These are phyloP conservation scores for Boechera divaricarpa DNA, from an alignment of 345 rosid genomes.

Conservation along the genomic window DNA sequence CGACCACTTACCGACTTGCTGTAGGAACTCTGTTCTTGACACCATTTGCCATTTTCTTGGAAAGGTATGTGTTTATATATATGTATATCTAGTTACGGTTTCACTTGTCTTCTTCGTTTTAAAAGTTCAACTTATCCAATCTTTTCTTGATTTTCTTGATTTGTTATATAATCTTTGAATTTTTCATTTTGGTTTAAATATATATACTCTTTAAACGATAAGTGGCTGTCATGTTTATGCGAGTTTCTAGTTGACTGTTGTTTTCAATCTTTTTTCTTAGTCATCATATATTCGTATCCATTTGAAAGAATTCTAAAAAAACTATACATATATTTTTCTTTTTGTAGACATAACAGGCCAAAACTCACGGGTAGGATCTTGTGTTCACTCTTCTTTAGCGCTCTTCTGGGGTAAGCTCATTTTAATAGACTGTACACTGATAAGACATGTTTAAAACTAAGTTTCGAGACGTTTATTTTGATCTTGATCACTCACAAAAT, in stretches of 20 bases:
- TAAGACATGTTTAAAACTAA: not conserved
- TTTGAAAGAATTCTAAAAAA: not conserved
- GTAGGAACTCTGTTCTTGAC: slow-evolving; percentile 64
- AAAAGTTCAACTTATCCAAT: not conserved
- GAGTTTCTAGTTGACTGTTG: slow-evolving; percentile 3
- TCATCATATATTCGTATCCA: slow-evolving; percentile 19
- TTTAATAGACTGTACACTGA: not conserved
- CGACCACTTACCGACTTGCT: slow-evolving; percentile 68
- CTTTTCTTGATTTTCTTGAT: slow-evolving; percentile 5
- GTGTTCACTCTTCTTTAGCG: slow-evolving; percentile 56
- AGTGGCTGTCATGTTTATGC: slow-evolving; percentile 22
- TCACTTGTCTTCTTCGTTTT: slow-evolving; percentile 12
- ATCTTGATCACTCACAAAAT: slow-evolving; percentile 3
- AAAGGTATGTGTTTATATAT: slow-evolving; percentile 57
- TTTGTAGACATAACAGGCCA: slow-evolving; percentile 53
- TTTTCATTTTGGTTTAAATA: not conserved
- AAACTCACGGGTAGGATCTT: slow-evolving; percentile 49
- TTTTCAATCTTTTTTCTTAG: slow-evolving; percentile 27
- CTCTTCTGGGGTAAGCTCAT: slow-evolving; percentile 53
- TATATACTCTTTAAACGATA: not conserved
- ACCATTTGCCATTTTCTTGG: slow-evolving; percentile 68
- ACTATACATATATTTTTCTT: not conserved
- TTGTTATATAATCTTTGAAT: slow-evolving; percentile 4
- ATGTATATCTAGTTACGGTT: not conserved
- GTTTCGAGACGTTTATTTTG: not conserved